Evolutionary conservation across 2,329 filamentous ascomycete genomes (phyloP).

Genomic region (Paecilomyces formosus): DNA sequence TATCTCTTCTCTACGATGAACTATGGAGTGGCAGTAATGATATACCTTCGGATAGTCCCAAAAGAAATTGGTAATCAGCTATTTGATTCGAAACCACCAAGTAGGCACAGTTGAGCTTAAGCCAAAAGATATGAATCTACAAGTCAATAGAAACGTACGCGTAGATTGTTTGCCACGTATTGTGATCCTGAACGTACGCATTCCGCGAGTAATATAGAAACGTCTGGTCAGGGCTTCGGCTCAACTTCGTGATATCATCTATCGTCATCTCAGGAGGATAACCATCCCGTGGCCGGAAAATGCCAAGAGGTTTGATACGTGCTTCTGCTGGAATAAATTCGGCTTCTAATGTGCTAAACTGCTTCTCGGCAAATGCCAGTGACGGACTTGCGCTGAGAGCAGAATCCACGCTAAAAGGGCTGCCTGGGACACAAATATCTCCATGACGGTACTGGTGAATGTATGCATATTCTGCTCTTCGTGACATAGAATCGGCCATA

Average conservation of each 20-base stretch:
- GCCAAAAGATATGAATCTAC: too few relatives aligned
- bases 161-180: constrained; percentile 14
- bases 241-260: constrained; percentile 15
- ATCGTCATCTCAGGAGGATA: constrained; percentile 9
- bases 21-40: too few relatives aligned
- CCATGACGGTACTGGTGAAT: too few relatives aligned
- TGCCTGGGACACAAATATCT: too few relatives aligned
- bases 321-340: constrained; percentile 15
- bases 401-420: too few relatives aligned
- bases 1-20: too few relatives aligned
- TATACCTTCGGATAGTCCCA: too few relatives aligned
- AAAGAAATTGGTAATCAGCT: too few relatives aligned
- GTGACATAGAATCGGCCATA: not conserved
- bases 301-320: constrained; percentile 16
- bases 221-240: constrained; percentile 8
- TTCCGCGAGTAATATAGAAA: constrained; percentile 17
- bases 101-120: too few relatives aligned
- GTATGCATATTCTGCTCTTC: not conserved
- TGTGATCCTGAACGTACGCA: constrained; percentile 7
- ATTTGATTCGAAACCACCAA: too few relatives aligned
- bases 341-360: not conserved
- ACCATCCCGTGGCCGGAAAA: constrained; percentile 16
- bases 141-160: constrained; percentile 11
- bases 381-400: too few relatives aligned
- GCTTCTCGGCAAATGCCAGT: too few relatives aligned